Base-by-base conservation (phyloP, 2,329 filamentous ascomycete species). In the Peltaster fructicola region DNA sequence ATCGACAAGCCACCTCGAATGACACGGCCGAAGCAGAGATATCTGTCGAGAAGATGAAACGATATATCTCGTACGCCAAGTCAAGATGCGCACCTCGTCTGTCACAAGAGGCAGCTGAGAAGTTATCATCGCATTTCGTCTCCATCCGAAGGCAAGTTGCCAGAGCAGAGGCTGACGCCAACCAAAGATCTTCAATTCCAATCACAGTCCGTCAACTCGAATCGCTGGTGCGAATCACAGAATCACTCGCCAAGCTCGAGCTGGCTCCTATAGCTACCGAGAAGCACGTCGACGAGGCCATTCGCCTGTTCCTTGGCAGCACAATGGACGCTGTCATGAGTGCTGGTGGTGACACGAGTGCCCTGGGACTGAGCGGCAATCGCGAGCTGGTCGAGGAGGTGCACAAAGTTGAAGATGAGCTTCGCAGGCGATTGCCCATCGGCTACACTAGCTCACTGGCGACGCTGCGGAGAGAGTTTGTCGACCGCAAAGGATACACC, bases 171-270 rank as follows among this genome's bases (percentile, higher is more conserved):
- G 62, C 90, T 21, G 78, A 91, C 43, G 76, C 84, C 34, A 91
- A 93, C 50, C 66, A 77, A 19, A 76, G 88, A 10, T 91, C 80
- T 5, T 88, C 78, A 11, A 95, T 98, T 41, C 88, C 88, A 25
- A 98, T 98, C 51, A 98, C 88, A 0, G 79, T 98, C 25, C 82
- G 88, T 50, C 88, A 98, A 50, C 68, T 98, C 5, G 88, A 98
- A 53, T 85, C 85, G 42, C 91, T 98, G 38, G 78, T 95, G 35
- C 85, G 88, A 48, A 95, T 98, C 44, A 90, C 84, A 3, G 88
- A 98, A 50, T 82, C 88, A 0, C 68, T 98, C 2, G 88, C 88
- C 29, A 98, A 98, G 51, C 61, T 98, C 20, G 73, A 76, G 0
- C 66, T 98, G 6, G 80, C 77, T 0, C 74, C 84, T 3, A 64